These are phyloP conservation scores for Kurtzmaniella quercitrusa DNA, from an alignment of 1,139 yeast species.

Conservation along the genomic window DNA sequence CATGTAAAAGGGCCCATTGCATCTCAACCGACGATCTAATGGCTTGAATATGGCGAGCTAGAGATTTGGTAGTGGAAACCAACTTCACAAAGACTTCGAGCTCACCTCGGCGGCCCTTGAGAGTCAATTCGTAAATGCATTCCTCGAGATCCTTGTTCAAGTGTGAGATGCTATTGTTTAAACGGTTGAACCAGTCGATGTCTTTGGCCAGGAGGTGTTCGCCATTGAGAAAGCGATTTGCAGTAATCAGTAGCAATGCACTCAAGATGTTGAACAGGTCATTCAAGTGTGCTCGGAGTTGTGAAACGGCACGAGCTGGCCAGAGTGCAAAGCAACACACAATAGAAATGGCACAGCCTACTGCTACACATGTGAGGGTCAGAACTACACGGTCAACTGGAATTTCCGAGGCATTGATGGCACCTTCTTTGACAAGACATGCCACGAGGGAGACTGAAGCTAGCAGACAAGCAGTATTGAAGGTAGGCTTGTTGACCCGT, in stretches of 20 bases:
- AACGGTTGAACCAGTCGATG: constrained; percentile 27
- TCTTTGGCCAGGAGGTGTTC: constrained; percentile 39
- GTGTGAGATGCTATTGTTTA: constrained; percentile 36
- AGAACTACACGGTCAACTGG: constrained; percentile 54
- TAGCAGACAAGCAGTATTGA: constrained; percentile 76
- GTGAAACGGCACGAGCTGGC: constrained; percentile 57
- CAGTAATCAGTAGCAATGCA: constrained; percentile 43
- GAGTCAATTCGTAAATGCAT: constrained; percentile 54
- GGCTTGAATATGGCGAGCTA: constrained; percentile 63
- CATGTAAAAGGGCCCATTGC: constrained; percentile 51
- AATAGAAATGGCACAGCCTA: constrained; percentile 61
- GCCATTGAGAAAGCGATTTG: constrained; percentile 53
- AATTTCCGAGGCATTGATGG: constrained; percentile 56
- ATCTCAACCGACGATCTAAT: constrained; percentile 64
- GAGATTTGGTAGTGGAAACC: constrained; percentile 47
- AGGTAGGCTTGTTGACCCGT: constrained; percentile 60
- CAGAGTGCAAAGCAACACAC: constrained; percentile 55
- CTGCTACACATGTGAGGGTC: constrained; percentile 53
- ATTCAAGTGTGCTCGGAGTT: constrained; percentile 45
- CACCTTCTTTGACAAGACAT: constrained; percentile 74
- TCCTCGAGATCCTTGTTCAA: constrained; percentile 52
- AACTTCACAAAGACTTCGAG: constrained; percentile 41
- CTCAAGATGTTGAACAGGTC: constrained; percentile 54
- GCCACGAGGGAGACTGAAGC: constrained; percentile 72
- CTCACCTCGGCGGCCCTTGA: constrained; percentile 54